phyloP scores from a whole-genome alignment of 164 flowering plant species.

The Vitis labrusca region DNA sequence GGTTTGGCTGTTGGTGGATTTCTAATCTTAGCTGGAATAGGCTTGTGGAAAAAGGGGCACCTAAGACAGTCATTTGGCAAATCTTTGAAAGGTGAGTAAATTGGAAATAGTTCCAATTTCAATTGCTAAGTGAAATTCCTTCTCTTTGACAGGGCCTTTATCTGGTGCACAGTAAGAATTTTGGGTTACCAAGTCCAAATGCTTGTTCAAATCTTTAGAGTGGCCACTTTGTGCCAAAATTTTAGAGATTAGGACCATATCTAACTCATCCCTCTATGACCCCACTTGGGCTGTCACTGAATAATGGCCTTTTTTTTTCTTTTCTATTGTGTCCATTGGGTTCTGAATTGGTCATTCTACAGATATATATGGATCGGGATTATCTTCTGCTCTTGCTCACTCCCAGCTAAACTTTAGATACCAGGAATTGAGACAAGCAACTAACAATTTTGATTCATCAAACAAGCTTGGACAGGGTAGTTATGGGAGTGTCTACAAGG shows the following conservation, averaged over 20 bases:
- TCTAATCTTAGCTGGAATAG: not conserved
- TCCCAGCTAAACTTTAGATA: constrained; percentile 11
- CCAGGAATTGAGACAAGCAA: constrained; percentile 11
- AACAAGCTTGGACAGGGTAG: constrained; percentile 18
- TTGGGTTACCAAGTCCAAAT: not conserved
- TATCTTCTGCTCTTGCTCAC: constrained; percentile 4
- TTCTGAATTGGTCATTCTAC: not conserved
- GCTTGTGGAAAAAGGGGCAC: not conserved
- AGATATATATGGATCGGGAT: constrained; percentile 9
- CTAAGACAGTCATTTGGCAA: not conserved
- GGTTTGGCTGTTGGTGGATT: not conserved
- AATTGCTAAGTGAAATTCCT: not conserved
- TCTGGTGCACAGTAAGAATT: no score
- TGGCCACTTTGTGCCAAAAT: no score
- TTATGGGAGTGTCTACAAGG: constrained; percentile 16
- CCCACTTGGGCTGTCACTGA: no score
- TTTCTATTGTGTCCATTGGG: not conserved
- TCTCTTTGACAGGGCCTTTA: no score
- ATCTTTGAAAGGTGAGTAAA: not conserved
- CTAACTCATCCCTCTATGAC: no score
- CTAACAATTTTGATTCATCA: constrained; percentile 11
- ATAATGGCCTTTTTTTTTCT: no score
- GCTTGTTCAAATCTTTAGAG: no score
- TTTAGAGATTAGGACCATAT: no score
- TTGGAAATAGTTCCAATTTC: not conserved